Conservation (phyloP, 2,329 filamentous ascomycete species). For the Torrubiella hemipterigena region DNA sequence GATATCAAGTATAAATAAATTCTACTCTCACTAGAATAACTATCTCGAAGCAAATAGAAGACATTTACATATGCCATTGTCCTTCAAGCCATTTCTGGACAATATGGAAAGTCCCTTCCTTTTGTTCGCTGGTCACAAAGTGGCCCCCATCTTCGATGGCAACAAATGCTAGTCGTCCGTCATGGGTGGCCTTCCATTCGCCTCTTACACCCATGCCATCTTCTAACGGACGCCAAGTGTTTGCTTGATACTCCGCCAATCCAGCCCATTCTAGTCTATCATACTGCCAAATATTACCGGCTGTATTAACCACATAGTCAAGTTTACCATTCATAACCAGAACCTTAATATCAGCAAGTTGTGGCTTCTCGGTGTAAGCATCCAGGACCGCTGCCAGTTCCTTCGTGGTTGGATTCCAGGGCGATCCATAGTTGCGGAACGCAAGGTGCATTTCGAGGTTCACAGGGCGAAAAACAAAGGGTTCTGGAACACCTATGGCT, state of each 20-base stretch:
- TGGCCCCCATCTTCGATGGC: not conserved
- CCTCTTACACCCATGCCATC: not conserved
- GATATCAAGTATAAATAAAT: too few relatives aligned
- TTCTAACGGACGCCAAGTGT: not conserved
- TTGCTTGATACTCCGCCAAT: not conserved
- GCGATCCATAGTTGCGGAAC: not conserved
- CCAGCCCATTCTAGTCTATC: not conserved
- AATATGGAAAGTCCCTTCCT: not conserved
- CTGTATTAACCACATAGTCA: not conserved
- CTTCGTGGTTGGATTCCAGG: not conserved
- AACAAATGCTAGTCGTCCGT: conserved; percentile 1
- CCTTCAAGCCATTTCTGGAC: not conserved
- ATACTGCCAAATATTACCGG: not conserved
- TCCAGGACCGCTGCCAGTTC: conserved; percentile 1
- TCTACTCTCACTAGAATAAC: too few relatives aligned
- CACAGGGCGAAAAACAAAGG: not conserved
- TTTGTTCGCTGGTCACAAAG: not conserved
- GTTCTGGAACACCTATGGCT: not conserved
- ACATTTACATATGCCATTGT: conserved; percentile 2
- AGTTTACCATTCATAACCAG: conserved; percentile 1
- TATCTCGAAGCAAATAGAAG: too few relatives aligned
- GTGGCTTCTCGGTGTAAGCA: not conserved
- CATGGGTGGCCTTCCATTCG: not conserved
- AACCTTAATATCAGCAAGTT: conserved; percentile 1
- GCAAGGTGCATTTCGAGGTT: not conserved